Evolutionary conservation across 371 early-diverging fungal species (phyloP).

Genomic region (Mucor ambiguus): DNA sequence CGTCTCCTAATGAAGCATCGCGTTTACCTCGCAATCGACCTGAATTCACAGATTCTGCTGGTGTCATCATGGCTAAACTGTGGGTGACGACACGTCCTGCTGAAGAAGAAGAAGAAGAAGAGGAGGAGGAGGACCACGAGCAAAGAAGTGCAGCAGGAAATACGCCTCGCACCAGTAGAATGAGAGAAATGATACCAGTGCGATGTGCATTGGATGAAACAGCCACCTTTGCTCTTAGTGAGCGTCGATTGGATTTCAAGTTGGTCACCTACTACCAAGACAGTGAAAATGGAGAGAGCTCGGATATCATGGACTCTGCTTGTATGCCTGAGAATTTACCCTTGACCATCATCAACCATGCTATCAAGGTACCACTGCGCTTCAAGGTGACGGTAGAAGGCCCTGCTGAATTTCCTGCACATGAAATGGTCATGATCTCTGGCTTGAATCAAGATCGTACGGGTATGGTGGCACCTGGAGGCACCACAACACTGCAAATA

Average conservation of each 20-base stretch:
- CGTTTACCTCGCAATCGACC: conserved; percentile 59
- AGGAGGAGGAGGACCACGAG: conserved; percentile 2
- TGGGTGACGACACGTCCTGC: conserved; percentile 62
- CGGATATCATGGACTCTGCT: conserved; percentile 21
- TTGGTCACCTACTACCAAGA: conserved; percentile 50
- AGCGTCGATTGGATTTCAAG: conserved; percentile 66
- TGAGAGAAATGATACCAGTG: conserved; percentile 70
- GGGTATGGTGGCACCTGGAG: conserved; percentile 64
- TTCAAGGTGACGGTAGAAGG: conserved; percentile 72
- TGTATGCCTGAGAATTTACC: conserved; percentile 45
- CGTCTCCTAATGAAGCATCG: conserved; percentile 62
- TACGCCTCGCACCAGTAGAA: conserved; percentile 28
- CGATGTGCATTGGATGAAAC: conserved; percentile 69
- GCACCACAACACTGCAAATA: conserved; percentile 56
- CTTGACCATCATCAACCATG: conserved; percentile 69
- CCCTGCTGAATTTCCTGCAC: conserved; percentile 75
- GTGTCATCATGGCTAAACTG: conserved; percentile 60
- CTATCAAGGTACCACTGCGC: conserved; percentile 62
- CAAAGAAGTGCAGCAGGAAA: too few species aligned
- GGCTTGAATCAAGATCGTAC: conserved; percentile 58
- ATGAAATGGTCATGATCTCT: conserved; percentile 58
- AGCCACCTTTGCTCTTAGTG: conserved; percentile 66
- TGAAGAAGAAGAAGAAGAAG: conserved; percentile 28
- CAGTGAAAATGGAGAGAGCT: conserved; percentile 41
- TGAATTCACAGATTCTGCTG: conserved; percentile 60